Evolutionary conservation across 768 basidiomycete genomes (phyloP).

Genomic region (Stropharia rugosoannulata): DNA sequence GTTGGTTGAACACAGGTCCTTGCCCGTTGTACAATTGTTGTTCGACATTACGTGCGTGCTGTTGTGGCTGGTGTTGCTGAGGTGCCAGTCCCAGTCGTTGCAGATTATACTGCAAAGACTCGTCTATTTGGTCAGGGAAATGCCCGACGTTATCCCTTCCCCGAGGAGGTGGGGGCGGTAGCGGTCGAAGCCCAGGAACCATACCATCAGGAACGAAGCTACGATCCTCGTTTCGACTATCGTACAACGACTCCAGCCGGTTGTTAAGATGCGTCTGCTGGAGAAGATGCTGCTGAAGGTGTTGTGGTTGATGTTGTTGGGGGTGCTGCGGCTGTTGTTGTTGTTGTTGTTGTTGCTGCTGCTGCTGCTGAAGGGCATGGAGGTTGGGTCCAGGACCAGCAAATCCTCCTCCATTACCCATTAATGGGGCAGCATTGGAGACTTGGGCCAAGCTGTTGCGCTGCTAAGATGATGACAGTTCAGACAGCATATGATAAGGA

Average conservation of each 20-base stretch:
- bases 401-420: slow-evolving; percentile 29
- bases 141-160: slow-evolving; percentile 53
- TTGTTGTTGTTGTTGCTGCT: slow-evolving; percentile 41
- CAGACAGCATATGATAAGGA: background rate
- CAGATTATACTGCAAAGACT: slow-evolving; percentile 57
- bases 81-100: slow-evolving; percentile 51
- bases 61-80: slow-evolving; percentile 42
- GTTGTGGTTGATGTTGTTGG: slow-evolving; percentile 41
- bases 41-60: slow-evolving; percentile 50
- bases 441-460: slow-evolving; percentile 27
- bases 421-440: slow-evolving; percentile 16
- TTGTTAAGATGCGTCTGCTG: slow-evolving; percentile 41
- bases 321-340: too few species aligned
- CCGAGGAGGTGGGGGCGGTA: slow-evolving; percentile 60
- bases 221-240: slow-evolving; percentile 72
- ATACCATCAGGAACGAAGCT: slow-evolving; percentile 82
- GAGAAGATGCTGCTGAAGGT: slow-evolving; percentile 42
- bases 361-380: slow-evolving; percentile 39
- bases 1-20: slow-evolving; percentile 51
- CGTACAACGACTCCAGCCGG: slow-evolving; percentile 69
- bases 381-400: slow-evolving; percentile 35
- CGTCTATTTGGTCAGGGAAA: slow-evolving; percentile 61
- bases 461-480: slow-evolving; percentile 14
- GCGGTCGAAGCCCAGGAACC: slow-evolving; percentile 79
- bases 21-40: slow-evolving; percentile 59